Base-by-base conservation (phyloP, 495 filamentous ascomycete species). In the Viridothelium virens region DNA sequence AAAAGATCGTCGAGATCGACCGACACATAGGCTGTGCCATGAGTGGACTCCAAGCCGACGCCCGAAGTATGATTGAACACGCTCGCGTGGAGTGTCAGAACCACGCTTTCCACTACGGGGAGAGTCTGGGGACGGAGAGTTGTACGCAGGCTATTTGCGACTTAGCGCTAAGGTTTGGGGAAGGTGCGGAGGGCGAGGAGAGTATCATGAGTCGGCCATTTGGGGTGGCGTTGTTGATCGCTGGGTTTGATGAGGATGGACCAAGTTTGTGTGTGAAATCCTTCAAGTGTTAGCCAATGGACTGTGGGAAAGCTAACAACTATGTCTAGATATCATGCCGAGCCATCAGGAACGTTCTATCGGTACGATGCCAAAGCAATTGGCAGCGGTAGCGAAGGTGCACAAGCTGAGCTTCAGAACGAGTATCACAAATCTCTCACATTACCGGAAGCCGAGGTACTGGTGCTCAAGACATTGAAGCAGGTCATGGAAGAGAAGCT, bases 401-500 rank as follows among this genome's bases (percentile, higher is more conserved):
- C 94, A 33, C 94, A 98, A 79, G 94, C 93, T 7, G 94, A 97
- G 77, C 79, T 98, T 78, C 94, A 98, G 79, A 96, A 96, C 70
- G 94, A 97, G 77, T 98, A 96, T 74, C 94, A 98, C 80, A 96
- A 93, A 82, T 97, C 93, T 56, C 83, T 98, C 70, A 96, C 93
- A 63, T 89, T 98, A 67, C 79, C 83, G 61, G 94, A 98, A 76
- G 94, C 94, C 31, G 94, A 98, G 79, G 90, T 91, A 2, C 79
- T 98, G 70, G 95, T 97, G 39, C 81, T 98, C 70, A 97, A 97
- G 86, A 98, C 94, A 46, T 78, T 98, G 77, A 98, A 98, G 84
- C 94, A 98, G 80, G 94, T 98, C 63, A 98, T 98, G 94, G 94
- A 98, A 80, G 94, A 98, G 86, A 98, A 97, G 82, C 85, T 98